phyloP scores from a whole-genome alignment of 2,329 filamentous ascomycete genomes.

The Ascochyta koolunga region DNA sequence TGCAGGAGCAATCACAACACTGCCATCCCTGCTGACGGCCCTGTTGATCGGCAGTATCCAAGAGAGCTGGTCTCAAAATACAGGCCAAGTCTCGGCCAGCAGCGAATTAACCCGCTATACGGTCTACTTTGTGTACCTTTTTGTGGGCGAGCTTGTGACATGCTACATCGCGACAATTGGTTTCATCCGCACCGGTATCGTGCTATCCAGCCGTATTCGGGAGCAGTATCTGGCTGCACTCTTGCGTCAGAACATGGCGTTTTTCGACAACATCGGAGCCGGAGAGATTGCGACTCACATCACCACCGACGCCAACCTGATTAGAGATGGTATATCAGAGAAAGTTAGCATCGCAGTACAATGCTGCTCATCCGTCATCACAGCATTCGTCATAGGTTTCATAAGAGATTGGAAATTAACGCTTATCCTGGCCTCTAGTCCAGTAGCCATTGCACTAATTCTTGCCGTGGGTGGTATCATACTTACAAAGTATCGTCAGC shows the following conservation, averaged over 20 bases:
- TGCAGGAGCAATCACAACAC: neutral
- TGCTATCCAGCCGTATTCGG: slow-evolving; percentile 46
- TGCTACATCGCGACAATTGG: slow-evolving; percentile 74
- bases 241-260: slow-evolving; percentile 66
- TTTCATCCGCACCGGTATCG: slow-evolving; percentile 71
- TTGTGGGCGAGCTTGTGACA: slow-evolving; percentile 61
- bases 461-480: too few relatives aligned
- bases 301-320: slow-evolving; percentile 89
- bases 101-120: slow-evolving; percentile 14
- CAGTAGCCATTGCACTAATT: too few relatives aligned
- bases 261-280: slow-evolving; percentile 28
- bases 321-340: slow-evolving; percentile 80
- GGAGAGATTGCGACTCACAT: slow-evolving; percentile 87
- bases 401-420: slow-evolving; percentile 92
- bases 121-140: slow-evolving; percentile 34
- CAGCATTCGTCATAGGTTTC: slow-evolving; percentile 91
- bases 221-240: slow-evolving; percentile 63
- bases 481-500: too few relatives aligned
- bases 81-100: neutral
- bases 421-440: slow-evolving; percentile 71
- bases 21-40: neutral
- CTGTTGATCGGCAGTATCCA: neutral
- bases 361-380: slow-evolving; percentile 62
- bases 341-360: slow-evolving; percentile 54
- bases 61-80: neutral